phyloP scores from a whole-genome alignment of 768 basidiomycete species.

The Boletus patriciae region DNA sequence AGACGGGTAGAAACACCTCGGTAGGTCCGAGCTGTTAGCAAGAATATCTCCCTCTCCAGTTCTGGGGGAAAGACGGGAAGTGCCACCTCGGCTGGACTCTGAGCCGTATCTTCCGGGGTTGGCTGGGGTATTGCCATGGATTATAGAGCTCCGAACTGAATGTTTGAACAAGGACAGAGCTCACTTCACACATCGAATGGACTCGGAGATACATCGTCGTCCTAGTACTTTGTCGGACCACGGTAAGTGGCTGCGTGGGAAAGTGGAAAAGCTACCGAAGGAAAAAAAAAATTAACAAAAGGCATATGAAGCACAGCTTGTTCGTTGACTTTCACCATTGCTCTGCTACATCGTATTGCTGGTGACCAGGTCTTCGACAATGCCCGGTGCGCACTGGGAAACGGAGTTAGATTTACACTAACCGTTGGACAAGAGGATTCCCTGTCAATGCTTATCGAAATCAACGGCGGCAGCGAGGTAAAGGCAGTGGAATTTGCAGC shows the following conservation, averaged over 20 bases:
- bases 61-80: constrained; percentile 20
- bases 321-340: no score
- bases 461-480: not conserved
- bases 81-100: not conserved
- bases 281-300: no score
- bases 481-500: not conserved
- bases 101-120: not conserved
- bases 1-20: constrained; percentile 11
- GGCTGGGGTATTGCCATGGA: not conserved
- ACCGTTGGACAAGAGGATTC: not conserved
- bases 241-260: no score
- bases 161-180: not conserved
- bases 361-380: not conserved
- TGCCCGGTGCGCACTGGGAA: not conserved
- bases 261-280: no score
- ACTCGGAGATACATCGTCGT: no score
- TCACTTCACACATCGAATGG: no score
- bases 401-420: not conserved
- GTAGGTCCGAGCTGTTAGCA: constrained; percentile 8
- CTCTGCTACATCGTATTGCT: no score
- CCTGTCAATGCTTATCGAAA: not conserved
- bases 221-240: no score
- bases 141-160: not conserved
- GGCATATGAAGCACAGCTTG: no score
- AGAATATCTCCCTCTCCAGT: constrained; percentile 22